These are phyloP conservation scores for Xylaria sp. DNA, from an alignment of 2,329 filamentous ascomycete species.

Conservation along the genomic window DNA sequence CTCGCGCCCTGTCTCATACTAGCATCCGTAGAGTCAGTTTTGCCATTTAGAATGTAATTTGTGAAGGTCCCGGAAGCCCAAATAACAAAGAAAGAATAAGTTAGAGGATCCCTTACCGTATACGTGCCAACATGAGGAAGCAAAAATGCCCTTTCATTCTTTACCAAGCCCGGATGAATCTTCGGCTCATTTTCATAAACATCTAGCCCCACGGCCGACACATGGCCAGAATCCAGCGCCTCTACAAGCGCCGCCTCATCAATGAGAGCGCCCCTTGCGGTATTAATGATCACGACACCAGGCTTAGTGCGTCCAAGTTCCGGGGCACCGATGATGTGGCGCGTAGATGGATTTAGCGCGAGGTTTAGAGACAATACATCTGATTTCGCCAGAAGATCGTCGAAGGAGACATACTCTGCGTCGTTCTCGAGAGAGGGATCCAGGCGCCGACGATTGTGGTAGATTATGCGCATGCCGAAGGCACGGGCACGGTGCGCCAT, in stretches of 20 bases:
- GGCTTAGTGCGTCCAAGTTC: conserved; percentile 65
- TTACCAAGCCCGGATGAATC: conserved; percentile 68
- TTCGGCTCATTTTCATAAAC: conserved; percentile 69
- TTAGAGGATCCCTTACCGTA: conserved; percentile 51
- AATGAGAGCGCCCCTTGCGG: conserved; percentile 65
- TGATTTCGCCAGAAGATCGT: conserved; percentile 61
- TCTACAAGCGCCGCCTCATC: conserved; percentile 65
- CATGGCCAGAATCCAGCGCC: conserved; percentile 63
- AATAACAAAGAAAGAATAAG: too few relatives aligned
- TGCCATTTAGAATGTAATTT: background rate
- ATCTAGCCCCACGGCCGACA: conserved; percentile 65
- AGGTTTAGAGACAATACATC: conserved; percentile 67
- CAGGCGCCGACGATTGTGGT: conserved; percentile 62
- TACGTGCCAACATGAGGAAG: conserved; percentile 76
- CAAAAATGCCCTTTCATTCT: conserved; percentile 68
- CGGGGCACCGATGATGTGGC: conserved; percentile 61
- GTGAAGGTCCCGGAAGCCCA: too few relatives aligned
- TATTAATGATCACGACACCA: conserved; percentile 67
- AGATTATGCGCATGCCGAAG: conserved; percentile 68
- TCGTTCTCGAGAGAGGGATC: conserved; percentile 50
- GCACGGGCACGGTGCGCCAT: conserved; percentile 57
- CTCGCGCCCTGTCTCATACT: conserved; percentile 57
- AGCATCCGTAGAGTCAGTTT: background rate
- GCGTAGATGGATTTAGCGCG: conserved; percentile 60
- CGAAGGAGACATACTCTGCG: conserved; percentile 65